Percentiles rank a stretch among this genome's conserved stretches.
Evolutionary conservation across 176 grass and related monocot genomes (phyloP).

Genomic region (Raddia distichophylla): DNA sequence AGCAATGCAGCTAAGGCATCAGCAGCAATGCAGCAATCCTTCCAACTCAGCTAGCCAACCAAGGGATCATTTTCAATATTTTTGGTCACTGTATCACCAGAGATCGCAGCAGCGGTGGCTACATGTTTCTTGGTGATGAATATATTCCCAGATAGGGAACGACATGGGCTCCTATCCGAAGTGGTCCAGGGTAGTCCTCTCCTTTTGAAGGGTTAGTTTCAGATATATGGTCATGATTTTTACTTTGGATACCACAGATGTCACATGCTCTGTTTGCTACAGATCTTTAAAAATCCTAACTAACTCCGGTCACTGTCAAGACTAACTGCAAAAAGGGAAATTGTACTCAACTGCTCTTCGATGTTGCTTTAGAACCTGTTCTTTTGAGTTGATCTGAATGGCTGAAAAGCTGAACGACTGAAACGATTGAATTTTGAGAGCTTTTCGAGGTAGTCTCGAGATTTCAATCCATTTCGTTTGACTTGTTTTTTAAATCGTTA

Average conservation of each 20-base stretch:
- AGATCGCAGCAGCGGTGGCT: slow-evolving; percentile 65
- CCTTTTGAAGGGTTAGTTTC: background rate
- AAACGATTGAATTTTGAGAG: no score
- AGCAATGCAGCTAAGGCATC: no score
- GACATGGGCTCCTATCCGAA: slow-evolving; percentile 74
- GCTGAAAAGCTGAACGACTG: no score
- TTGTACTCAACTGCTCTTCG: background rate
- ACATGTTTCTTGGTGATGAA: slow-evolving; percentile 85
- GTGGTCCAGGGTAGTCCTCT: slow-evolving; percentile 67
- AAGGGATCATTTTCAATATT: slow-evolving; percentile 71
- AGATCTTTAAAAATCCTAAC: slow-evolving; percentile 40
- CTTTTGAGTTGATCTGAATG: no score
- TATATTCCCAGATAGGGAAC: slow-evolving; percentile 79
- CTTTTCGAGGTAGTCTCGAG: no score
- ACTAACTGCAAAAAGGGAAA: slow-evolving; percentile 19
- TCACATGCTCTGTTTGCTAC: slow-evolving; percentile 1
- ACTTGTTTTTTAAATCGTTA: no score
- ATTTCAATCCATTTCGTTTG: no score
- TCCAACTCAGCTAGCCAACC: slow-evolving; percentile 68
- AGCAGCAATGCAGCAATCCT: slow-evolving; percentile 60
- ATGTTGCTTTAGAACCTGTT: background rate
- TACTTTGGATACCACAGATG: slow-evolving; percentile 15
- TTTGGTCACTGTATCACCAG: slow-evolving; percentile 71
- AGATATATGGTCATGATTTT: slow-evolving; percentile 24
- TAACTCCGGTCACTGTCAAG: slow-evolving; percentile 1